phyloP scores from a whole-genome alignment of 2,329 filamentous ascomycete species.

The Claviceps fusiformis region DNA sequence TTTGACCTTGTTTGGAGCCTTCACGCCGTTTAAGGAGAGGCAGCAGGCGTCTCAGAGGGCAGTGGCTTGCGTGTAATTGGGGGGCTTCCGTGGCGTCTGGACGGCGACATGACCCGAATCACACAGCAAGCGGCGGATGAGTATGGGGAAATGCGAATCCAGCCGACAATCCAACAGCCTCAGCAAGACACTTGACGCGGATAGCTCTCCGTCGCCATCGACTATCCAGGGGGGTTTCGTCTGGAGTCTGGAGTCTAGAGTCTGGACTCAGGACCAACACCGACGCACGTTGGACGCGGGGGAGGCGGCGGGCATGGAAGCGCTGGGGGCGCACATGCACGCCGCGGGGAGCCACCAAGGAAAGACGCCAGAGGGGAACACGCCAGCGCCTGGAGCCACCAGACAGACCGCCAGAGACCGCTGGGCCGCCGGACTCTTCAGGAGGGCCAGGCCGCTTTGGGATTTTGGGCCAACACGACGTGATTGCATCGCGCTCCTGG shows the following conservation, averaged over 20 bases:
- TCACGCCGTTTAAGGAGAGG: background rate
- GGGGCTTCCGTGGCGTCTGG: background rate
- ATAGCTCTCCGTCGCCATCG: background rate
- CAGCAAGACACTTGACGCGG: background rate
- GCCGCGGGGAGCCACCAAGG: background rate
- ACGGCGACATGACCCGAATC: conserved; percentile 2
- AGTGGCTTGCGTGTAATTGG: background rate
- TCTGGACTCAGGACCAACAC: background rate
- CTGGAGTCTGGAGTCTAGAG: background rate
- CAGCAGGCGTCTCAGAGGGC: background rate
- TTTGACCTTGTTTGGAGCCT: background rate
- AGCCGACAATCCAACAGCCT: conserved; percentile 7
- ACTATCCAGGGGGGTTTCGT: background rate
- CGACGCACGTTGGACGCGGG: conserved; percentile 9
- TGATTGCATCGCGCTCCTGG: background rate
- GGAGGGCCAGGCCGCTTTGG: conserved; percentile 7
- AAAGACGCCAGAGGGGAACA: too few relatives aligned
- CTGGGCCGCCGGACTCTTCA: background rate
- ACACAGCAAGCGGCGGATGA: conserved; percentile 3
- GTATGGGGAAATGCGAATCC: conserved; percentile 4
- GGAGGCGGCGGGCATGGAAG: background rate
- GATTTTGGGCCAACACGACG: background rate
- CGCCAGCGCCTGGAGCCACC: background rate
- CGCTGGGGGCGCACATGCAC: conserved; percentile 2
- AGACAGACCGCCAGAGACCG: too few relatives aligned